Evolutionary conservation across 2,329 filamentous ascomycete species (phyloP).

Genomic region (Cercospora sp.): DNA sequence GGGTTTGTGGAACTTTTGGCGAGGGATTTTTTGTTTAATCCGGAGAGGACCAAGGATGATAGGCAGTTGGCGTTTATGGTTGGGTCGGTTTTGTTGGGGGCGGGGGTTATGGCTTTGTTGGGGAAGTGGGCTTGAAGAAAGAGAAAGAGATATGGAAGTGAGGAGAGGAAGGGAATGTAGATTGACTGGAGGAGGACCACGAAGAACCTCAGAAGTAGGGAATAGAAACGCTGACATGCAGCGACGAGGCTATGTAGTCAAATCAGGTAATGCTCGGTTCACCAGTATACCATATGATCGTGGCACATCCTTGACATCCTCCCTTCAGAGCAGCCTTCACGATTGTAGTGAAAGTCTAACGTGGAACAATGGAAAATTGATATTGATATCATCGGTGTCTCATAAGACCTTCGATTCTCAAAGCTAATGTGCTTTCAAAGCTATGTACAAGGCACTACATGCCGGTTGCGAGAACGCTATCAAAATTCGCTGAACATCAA

Average conservation of each 20-base stretch:
- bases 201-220: too few species aligned
- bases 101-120: constrained; percentile 73
- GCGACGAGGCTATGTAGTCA: not conserved
- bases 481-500: constrained; percentile 8
- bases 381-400: constrained; percentile 30
- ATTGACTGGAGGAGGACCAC: not conserved
- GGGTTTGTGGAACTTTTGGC: constrained; percentile 51
- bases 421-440: not conserved
- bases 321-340: not conserved
- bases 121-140: constrained; percentile 74
- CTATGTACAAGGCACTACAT: constrained; percentile 3
- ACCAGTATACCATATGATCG: not conserved
- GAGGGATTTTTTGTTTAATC: constrained; percentile 59
- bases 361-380: constrained; percentile 21
- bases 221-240: not conserved
- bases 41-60: constrained; percentile 88
- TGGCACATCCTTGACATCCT: not conserved
- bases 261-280: not conserved
- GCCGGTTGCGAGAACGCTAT: constrained; percentile 24
- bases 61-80: constrained; percentile 91
- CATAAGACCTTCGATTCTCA: constrained; percentile 36
- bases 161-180: constrained; percentile 10
- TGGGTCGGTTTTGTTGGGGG: constrained; percentile 74
- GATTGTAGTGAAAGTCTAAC: too few species aligned
- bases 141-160: constrained; percentile 31